Base-by-base conservation (phyloP, 768 basidiomycete genomes). In the Auricularia sp. region DNA sequence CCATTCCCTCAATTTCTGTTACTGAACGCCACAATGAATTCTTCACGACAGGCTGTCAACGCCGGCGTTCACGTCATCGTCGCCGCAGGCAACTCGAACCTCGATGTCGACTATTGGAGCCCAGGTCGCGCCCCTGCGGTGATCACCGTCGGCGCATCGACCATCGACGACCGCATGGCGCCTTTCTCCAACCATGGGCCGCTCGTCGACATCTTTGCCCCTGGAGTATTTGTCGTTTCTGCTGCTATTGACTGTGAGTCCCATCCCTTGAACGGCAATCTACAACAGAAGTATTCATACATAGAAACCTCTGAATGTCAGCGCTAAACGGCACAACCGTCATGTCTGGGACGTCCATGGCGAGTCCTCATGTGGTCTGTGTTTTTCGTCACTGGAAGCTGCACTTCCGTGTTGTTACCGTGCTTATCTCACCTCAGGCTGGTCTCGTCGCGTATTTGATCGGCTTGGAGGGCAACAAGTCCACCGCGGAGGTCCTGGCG, bases 81-180 rank as follows among this genome's bases (percentile, higher is more conserved):
- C 63, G 63, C 63, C 18, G 63, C 63, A 10, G 65, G 65, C 54
- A 64, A 64, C 36, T 44, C 54, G 16, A 56, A 56, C 36, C 47
- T 59, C 29, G 63, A 64, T 4, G 63, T 60, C 16, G 63, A 36
- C 33, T 21, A 60, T 43, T 35, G 53, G 63, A 59, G 54, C 34
- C 63, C 63, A 8, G 63, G 47, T 14, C 63, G 63, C 35, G 63
- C 39, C 11, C 56, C 63, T 18, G 56, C 34, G 11, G 63, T 35
- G 6, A 64, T 56, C 54, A 64, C 63, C 18, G 63, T 64, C 34
- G 63, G 54, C 56, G 63, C 63, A 23, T 56, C 56, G 56, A 60
- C 23, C 7, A 56, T 64, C n/a, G 35, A 44, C 35, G 63, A 64
- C 54, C n/a, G 56, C 18, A 36, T 33, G 11, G 47, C 54, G 29